Conservation (phyloP, 306 rosid species). For the Quercus mongolica region DNA sequence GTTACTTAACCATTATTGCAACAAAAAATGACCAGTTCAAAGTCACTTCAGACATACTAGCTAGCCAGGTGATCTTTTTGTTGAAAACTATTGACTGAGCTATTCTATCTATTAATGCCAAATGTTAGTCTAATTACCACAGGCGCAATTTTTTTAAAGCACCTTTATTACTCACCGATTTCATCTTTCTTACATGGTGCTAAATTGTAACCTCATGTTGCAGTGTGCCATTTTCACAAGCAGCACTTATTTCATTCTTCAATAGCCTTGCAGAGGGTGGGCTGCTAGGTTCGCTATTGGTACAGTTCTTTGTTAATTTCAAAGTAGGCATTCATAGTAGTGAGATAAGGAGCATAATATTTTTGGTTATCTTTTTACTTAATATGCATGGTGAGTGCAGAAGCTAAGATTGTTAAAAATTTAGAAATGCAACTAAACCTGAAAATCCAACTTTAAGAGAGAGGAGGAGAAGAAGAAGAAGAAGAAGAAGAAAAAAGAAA, state of each 20-base stretch:
- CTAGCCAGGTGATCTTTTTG: too few species aligned
- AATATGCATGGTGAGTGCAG: not conserved
- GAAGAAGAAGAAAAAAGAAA: not conserved
- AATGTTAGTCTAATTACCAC: not conserved
- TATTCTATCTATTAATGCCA: not conserved
- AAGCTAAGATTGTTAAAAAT: not conserved
- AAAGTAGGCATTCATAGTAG: not conserved
- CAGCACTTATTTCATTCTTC: conserved; percentile 65
- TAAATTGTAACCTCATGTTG: conserved; percentile 19
- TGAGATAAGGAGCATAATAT: not conserved
- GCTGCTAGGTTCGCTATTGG: conserved; percentile 56
- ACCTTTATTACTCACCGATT: not conserved
- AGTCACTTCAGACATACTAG: too few species aligned
- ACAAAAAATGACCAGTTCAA: too few species aligned
- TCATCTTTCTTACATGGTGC: not conserved
- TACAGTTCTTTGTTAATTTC: conserved; percentile 18
- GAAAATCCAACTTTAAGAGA: not conserved
- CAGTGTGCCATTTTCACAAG: conserved; percentile 77
- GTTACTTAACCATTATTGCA: too few species aligned
- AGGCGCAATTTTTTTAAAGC: not conserved
- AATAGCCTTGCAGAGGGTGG: conserved; percentile 80
- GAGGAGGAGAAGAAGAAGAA: too few species aligned
- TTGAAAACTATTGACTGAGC: too few species aligned
- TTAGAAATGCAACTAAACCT: not conserved
- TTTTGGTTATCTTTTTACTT: not conserved